Conservation (phyloP, 1,284 basidiomycete genomes). For the Ustilago sp. region DNA sequence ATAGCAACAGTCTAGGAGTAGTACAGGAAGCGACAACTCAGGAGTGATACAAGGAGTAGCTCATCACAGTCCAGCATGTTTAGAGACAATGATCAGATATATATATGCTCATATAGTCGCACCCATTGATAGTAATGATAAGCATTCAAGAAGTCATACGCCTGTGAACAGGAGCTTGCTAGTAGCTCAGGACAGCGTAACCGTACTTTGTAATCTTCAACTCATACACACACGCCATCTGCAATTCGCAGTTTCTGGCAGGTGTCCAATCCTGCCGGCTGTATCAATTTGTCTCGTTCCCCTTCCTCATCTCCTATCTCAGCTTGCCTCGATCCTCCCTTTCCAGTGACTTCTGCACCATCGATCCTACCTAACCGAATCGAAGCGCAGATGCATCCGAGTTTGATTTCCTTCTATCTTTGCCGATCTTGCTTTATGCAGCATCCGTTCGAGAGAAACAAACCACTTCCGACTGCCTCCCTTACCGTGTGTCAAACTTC, state of each 20-base stretch:
- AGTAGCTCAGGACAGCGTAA: too few relatives aligned
- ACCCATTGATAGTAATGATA: too few relatives aligned
- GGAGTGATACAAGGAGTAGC: too few relatives aligned
- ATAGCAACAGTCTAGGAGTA: too few relatives aligned
- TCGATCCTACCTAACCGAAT: constrained; percentile 1
- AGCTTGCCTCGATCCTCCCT: not conserved
- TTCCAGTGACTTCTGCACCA: not conserved
- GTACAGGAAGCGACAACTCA: too few relatives aligned
- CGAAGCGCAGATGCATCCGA: not conserved
- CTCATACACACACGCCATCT: not conserved
- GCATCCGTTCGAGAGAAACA: not conserved
- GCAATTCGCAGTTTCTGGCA: constrained; percentile 18
- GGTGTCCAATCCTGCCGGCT: constrained; percentile 38
- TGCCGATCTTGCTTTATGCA: constrained; percentile 2
- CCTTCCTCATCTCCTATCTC: not conserved
- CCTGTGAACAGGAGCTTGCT: too few relatives aligned
- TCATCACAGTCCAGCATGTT: too few relatives aligned
- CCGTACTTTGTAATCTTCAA: too few relatives aligned
- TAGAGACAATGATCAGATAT: too few relatives aligned
- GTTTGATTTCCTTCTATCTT: constrained; percentile 8
- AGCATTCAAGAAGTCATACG: not conserved
- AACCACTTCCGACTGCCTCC: constrained; percentile 5
- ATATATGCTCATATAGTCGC: too few relatives aligned
- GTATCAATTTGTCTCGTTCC: constrained; percentile 25
- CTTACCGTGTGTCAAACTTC: constrained; percentile 12